Base-by-base conservation (phyloP, 2,329 filamentous ascomycete genomes). In the Pseudonectria buxi region DNA sequence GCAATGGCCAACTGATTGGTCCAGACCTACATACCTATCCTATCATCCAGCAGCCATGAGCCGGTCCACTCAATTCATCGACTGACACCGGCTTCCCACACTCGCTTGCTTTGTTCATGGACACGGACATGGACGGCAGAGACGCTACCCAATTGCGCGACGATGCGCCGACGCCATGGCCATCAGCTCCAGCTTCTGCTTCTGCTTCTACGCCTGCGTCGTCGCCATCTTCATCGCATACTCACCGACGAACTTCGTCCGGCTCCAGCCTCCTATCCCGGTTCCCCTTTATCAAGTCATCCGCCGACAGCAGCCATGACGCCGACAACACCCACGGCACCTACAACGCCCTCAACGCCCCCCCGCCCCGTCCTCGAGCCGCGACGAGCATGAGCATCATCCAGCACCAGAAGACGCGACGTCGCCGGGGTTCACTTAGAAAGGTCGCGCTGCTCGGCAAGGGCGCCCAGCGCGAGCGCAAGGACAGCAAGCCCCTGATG, bases 361-460 rank as follows among this genome's bases (percentile, higher is more conserved):
- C 48, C 45, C 43, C 42, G 27, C 33, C 42, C 31, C 51, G 43
- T 30, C 44, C 29, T 30, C 53, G 50, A 39, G 46, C 50, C 39
- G 56, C 54, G 38, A 51, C 46, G 31, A 57, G 47, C 37, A 48
- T 54, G 31, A 56, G 47, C 37, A 48, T 54, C 25, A 47, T 51
- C 30, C 64, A 64, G 52, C 68, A 61, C 54, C 69, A 59, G 56
- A 71, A 61, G 65, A 71, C 49, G 60, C 74, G 87, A 36, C 80
- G 81, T 50, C 77, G 89, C 40, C 85, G 84, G 56, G 88, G 87
- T 4, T 95, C 89, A 10, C 68, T 95, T 57, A 76, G 89, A 40
- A 95, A 95, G 62, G 86, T 86, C 10, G 88, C 87, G 16, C 68
- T 95, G 32, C 70, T 95, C 13, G 86, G 86, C 12, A 83, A 83